These are phyloP conservation scores for Willaertia magna DNA, from an alignment of 208 protist species.

Conservation along the genomic window DNA sequence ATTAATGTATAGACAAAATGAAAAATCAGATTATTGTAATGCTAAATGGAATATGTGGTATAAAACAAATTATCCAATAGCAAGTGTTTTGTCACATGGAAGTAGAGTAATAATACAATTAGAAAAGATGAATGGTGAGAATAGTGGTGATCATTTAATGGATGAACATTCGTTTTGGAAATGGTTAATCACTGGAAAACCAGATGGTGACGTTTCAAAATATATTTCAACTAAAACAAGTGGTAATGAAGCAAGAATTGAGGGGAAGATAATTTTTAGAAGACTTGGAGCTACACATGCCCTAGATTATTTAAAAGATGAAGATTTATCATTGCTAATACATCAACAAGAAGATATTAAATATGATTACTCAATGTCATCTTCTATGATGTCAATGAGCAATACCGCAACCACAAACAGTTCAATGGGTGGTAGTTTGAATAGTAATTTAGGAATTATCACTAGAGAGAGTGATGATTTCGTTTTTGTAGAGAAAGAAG, in stretches of 20 bases:
- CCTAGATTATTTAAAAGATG: background rate
- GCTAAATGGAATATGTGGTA: background rate
- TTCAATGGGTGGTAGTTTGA: too few species aligned
- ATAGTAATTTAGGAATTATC: too few species aligned
- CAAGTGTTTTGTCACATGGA: background rate
- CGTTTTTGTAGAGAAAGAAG: too few species aligned
- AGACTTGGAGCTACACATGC: slow-evolving; percentile 5
- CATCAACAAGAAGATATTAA: background rate
- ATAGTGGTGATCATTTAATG: background rate
- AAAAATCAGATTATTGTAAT: background rate
- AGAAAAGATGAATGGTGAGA: background rate
- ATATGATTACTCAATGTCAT: too few species aligned
- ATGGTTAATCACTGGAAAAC: background rate
- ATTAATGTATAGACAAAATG: background rate
- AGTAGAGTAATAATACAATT: background rate
- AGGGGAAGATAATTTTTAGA: background rate
- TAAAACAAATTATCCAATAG: background rate
- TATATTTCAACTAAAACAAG: background rate
- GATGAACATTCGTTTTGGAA: slow-evolving; percentile 9
- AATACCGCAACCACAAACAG: too few species aligned
- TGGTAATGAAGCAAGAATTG: background rate
- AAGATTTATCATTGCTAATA: too few species aligned
- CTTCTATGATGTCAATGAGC: too few species aligned
- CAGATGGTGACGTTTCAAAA: background rate
- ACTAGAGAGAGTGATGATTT: too few species aligned